phyloP scores from a whole-genome alignment of 2,329 filamentous ascomycete species.

The Aspergillus tubingensis region DNA sequence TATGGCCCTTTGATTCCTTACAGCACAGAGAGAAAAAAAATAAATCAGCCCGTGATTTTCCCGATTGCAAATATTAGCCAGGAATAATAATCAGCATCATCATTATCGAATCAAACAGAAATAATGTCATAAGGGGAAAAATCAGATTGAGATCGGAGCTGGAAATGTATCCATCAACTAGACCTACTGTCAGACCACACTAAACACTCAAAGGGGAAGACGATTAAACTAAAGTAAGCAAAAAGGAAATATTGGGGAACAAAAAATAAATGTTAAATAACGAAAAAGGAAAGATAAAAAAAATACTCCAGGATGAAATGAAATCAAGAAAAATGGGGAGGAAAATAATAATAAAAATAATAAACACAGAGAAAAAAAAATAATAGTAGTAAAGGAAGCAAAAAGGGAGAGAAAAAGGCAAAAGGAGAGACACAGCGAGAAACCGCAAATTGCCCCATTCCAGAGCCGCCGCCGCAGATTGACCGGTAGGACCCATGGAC shows the following conservation, averaged over 20 bases:
- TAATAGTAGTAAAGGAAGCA: slow-evolving; percentile 5
- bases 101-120: slow-evolving; percentile 13
- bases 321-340: slow-evolving; percentile 4
- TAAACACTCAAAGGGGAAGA: slow-evolving; percentile 6
- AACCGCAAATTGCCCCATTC: slow-evolving; percentile 19
- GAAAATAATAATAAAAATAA: slow-evolving; percentile 18
- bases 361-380: slow-evolving; percentile 17
- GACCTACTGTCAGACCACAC: slow-evolving; percentile 13
- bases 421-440: slow-evolving; percentile 7
- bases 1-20: slow-evolving; percentile 10
- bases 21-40: slow-evolving; percentile 12
- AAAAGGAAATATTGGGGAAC: slow-evolving; percentile 4
- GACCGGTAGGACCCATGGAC: slow-evolving; percentile 32
- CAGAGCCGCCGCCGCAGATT: slow-evolving; percentile 27
- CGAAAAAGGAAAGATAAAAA: slow-evolving; percentile 4
- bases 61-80: background rate
- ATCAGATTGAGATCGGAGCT: slow-evolving; percentile 18
- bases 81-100: slow-evolving; percentile 1
- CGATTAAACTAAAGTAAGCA: background rate
- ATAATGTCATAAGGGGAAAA: slow-evolving; percentile 10
- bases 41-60: slow-evolving; percentile 6
- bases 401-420: slow-evolving; percentile 13
- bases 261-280: slow-evolving; percentile 10
- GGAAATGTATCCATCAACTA: slow-evolving; percentile 15
- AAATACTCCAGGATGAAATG: background rate